Conservation (phyloP, 1,284 basidiomycete genomes). For the Rhodotorula glutinis region DNA sequence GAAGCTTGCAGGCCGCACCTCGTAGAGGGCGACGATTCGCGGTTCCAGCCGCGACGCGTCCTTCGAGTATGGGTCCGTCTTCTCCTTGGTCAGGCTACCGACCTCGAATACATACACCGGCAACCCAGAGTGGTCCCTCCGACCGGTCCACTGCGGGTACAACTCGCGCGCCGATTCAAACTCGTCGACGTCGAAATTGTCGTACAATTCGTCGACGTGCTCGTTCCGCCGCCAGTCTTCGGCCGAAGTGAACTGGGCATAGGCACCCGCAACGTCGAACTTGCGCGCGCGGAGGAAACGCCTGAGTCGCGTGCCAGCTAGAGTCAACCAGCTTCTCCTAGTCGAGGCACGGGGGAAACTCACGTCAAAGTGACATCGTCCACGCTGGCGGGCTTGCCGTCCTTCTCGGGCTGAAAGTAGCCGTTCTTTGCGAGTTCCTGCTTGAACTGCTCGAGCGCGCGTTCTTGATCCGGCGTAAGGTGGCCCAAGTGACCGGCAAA, state of each 20-base stretch:
- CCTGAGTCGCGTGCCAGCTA: no score
- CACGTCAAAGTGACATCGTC: conserved; percentile 67
- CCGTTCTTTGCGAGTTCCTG: conserved; percentile 53
- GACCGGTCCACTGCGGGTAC: conserved; percentile 62
- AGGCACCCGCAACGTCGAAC: conserved; percentile 62
- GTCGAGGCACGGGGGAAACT: conserved; percentile 37
- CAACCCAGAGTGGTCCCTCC: conserved; percentile 57
- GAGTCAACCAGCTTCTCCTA: background rate
- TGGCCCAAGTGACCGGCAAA: conserved; percentile 58
- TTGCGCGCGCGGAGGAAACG: conserved; percentile 70
- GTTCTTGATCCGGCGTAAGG: conserved; percentile 55
- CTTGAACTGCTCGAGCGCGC: conserved; percentile 58
- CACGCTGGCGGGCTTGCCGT: conserved; percentile 40
- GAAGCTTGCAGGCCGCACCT: conserved; percentile 24
- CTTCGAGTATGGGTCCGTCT: conserved; percentile 61
- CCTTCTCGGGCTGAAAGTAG: conserved; percentile 51
- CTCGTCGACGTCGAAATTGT: conserved; percentile 59
- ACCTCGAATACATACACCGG: conserved; percentile 71
- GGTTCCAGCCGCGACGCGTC: conserved; percentile 61
- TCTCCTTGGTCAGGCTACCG: conserved; percentile 53
- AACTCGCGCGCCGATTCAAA: conserved; percentile 52
- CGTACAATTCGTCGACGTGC: conserved; percentile 61
- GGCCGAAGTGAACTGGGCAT: conserved; percentile 64
- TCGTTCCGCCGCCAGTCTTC: conserved; percentile 64
- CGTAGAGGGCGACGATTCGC: conserved; percentile 59